Conservation (phyloP, 177 flowering plant genomes). For the Vitis hybrid region DNA sequence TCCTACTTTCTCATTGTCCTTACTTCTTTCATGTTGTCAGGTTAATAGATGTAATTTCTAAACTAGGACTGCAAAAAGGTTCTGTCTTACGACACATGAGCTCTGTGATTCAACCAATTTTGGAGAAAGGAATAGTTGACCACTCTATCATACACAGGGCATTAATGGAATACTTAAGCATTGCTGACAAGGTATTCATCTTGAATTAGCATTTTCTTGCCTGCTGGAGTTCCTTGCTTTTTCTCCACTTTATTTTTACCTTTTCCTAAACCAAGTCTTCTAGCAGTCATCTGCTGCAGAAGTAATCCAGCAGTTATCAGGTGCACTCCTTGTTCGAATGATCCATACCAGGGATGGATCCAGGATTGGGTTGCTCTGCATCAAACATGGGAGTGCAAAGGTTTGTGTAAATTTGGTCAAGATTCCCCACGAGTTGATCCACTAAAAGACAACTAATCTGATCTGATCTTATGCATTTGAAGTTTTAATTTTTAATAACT, state of each 20-base stretch:
- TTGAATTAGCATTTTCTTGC: neutral
- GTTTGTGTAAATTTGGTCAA: conserved; percentile 29
- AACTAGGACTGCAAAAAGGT: conserved; percentile 63
- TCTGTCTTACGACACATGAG: conserved; percentile 82
- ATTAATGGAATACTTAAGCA: conserved; percentile 69
- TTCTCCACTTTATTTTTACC: neutral
- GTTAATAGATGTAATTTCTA: conserved; percentile 73
- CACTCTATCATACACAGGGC: conserved; percentile 86
- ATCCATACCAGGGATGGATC: conserved; percentile 86
- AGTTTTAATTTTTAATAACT: neutral
- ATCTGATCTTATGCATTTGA: neutral
- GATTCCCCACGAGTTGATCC: neutral
- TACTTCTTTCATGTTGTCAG: conserved; percentile 36
- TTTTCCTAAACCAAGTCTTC: conserved; percentile 34
- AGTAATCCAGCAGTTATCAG: conserved; percentile 71
- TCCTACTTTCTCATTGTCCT: no score
- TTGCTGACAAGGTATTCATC: conserved; percentile 73
- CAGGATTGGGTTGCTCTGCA: conserved; percentile 71
- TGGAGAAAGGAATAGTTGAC: conserved; percentile 94
- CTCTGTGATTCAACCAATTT: conserved; percentile 73
- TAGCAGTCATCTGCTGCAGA: conserved; percentile 76
- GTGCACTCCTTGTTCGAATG: conserved; percentile 85
- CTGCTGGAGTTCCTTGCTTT: neutral
- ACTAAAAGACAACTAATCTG: neutral
- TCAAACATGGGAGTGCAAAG: conserved; percentile 93